Evolutionary conservation across 164 flowering plant species (phyloP), one percentile per base, ranked within the genome.

Genomic region (Platanus orientalis): DNA sequence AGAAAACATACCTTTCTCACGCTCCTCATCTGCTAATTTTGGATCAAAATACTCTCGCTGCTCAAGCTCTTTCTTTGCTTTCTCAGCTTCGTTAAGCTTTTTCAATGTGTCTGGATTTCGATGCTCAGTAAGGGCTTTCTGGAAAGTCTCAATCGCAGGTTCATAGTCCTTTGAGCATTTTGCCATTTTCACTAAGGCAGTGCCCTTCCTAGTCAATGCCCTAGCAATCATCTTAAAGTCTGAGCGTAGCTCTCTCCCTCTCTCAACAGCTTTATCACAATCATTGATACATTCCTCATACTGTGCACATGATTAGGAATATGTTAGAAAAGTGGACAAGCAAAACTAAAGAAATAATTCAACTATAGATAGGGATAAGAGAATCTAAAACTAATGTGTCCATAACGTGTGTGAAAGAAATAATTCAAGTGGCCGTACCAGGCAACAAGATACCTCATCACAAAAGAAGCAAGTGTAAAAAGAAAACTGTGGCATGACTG

Each of bases 61-160:
- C 80, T 92, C 97, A 28, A 92, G 75, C 0, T 89, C 99, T 70
- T 88, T 95, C 83, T 85, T 95, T 23, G 97, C 97, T 61, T 73
- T 92, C 81, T 95, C 94, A 49, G 99, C 99, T 0, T 95, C 99
- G 77, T 88, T 92, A 24, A 88, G 85, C 75, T 70, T 95, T 74
- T 92, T 92, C 75, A 92, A 61, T 11, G 99, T 95, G 58, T 95
- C 97, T 36, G 99, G 94, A 63, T 95, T 95, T 27, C 97, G 87
- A 65, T 91, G 97, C 78, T 95, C 99, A 0, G 97, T 95, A 17
- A 95, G 86, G 39, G 97, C 99, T 71, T 92, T 95, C 76, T 95
- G 99, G 79, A 83, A 95, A 25, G 85, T 64, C 76, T 92, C 96
- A 77, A 95, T 92, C 1, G 96, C 97, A 67, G 86, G 86, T 9